Evolutionary conservation across 768 basidiomycete genomes (phyloP), one percentile per base, ranked within the genome.

Genomic region (Suillus clintonianus): DNA sequence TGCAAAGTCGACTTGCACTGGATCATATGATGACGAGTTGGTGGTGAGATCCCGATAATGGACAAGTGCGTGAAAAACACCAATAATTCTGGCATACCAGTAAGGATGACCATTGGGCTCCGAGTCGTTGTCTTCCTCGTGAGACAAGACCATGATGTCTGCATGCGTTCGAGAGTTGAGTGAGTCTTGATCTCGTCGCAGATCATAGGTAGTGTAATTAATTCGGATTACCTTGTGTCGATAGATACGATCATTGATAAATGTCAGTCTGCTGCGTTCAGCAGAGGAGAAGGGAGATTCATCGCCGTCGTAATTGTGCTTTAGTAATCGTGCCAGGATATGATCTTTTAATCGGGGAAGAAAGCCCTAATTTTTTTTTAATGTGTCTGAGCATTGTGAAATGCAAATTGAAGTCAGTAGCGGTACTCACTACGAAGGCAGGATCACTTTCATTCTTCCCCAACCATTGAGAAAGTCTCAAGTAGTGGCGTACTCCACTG

Each of bases 131-230:
- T 43, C 19, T 3, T 43, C 19, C 19, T 43, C 42, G 19, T 43
- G 42, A 3, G 45, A n/a, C n/a, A 47, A 24, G 45, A 47, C 45
- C 45, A 47, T 47, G 9, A 47, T 13, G 13, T 47, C 45, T 0
- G 45, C 22, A 2, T 80, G 73, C 0, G 70, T 78, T 0, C 67
- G 58, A 5, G 78, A 74, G 47, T 83, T 82, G 60, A 85, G 68
- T 0, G 72, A 64, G 61, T 85, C 82, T 62, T 83, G 80, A 0
- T 36, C 61, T 32, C 39, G 61, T 7, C 63, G 59, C 5, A 76
- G 62, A 32, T 77, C 70, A 32, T 76, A 77, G 0, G 67, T 73
- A 0, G 74, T 77, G 27, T 74, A 77, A 47, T 43, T 43, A 7
- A 43, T 4, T 7, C 8, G 42, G 8, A 43, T 19, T 8, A 43